Conservation (phyloP, 805 yeast species). For the Cyberlindnera japonica region DNA sequence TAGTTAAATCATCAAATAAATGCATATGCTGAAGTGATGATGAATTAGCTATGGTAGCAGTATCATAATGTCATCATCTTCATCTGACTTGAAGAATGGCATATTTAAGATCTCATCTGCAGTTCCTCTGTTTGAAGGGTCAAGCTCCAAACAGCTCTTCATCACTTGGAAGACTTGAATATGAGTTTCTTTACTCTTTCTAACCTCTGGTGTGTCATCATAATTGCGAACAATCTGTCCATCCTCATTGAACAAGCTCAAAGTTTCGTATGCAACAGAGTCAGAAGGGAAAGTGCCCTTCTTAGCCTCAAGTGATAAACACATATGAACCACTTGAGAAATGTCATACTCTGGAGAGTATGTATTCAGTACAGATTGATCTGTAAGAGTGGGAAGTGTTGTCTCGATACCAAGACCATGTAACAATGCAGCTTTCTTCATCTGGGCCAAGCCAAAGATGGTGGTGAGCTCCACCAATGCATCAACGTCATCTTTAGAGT, state of each 20-base stretch:
- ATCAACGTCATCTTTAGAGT: constrained; percentile 90
- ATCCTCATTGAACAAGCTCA: constrained; percentile 33
- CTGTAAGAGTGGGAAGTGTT: constrained; percentile 46
- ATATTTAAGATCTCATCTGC: constrained; percentile 68
- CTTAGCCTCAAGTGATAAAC: constrained; percentile 44
- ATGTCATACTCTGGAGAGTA: constrained; percentile 8
- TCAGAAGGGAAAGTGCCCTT: constrained; percentile 64
- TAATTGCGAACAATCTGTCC: constrained; percentile 7
- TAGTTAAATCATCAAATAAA: too few species aligned
- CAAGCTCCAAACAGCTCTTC: constrained; percentile 61
- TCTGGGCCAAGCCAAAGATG: constrained; percentile 69
- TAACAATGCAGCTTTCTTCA: constrained; percentile 72
- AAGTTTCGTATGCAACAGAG: constrained; percentile 66
- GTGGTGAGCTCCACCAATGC: constrained; percentile 82
- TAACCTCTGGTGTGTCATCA: constrained; percentile 6
- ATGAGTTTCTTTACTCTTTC: constrained; percentile 16
- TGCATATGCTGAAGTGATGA: too few species aligned
- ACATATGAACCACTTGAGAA: constrained; percentile 39
- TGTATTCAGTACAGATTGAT: constrained; percentile 1
- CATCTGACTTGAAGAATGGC: constrained; percentile 25
- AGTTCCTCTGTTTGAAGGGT: constrained; percentile 72
- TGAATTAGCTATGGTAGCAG: too few species aligned
- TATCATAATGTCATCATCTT: constrained; percentile 19
- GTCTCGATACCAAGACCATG: constrained; percentile 89
- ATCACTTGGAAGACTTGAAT: constrained; percentile 25